phyloP scores from a whole-genome alignment of 768 basidiomycete species.

The Leccinum subgranulosum region DNA sequence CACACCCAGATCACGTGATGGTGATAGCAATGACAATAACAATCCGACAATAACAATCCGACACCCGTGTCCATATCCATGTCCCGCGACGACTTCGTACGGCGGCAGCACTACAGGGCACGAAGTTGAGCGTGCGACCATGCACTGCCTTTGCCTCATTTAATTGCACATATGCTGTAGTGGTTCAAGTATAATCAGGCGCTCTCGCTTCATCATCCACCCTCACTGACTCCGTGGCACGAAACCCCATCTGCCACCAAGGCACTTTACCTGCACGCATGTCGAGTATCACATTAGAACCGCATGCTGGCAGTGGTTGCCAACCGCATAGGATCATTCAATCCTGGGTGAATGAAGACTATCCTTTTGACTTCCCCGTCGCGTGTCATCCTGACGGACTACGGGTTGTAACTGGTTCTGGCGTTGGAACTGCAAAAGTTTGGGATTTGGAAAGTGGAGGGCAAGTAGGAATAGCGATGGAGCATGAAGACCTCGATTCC shows the following conservation, averaged over 20 bases:
- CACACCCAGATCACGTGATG: neutral
- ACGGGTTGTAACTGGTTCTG: neutral
- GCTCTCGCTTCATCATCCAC: no score
- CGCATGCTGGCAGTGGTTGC: no score
- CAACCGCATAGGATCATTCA: no score
- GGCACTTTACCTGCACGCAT: no score
- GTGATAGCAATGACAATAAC: neutral
- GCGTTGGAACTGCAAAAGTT: neutral
- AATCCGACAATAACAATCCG: neutral
- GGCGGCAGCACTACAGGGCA: neutral
- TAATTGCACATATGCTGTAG: no score
- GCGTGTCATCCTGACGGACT: conserved; percentile 4
- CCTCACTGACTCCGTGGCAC: no score
- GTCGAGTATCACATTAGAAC: no score
- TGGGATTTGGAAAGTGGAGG: conserved; percentile 4
- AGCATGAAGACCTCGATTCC: neutral
- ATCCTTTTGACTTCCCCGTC: neutral
- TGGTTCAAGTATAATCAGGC: no score
- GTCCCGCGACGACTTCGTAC: neutral
- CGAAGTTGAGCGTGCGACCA: no score
- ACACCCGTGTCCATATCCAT: neutral
- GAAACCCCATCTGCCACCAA: no score
- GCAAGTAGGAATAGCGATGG: neutral
- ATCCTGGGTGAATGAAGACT: no score
- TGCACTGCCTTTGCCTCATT: no score